Evolutionary conservation across 1,284 basidiomycete genomes (phyloP), one percentile per base, ranked within the genome.

Genomic region (Pholiota adiposa): DNA sequence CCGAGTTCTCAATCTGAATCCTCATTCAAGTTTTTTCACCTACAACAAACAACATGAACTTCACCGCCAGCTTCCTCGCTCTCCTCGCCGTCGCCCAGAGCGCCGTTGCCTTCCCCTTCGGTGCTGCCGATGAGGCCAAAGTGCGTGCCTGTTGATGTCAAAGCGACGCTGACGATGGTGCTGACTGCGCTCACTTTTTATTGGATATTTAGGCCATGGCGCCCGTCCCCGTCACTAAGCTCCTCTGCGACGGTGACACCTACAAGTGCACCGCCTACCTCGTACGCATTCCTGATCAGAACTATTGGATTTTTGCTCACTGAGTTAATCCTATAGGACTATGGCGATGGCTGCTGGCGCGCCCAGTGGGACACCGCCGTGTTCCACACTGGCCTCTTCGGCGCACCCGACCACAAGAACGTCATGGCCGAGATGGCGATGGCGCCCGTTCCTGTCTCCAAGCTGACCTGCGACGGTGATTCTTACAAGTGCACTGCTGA

Each of bases 371-470:
- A 19, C 19, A 54, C 51, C 14, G 54, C 44, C n/a, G 59, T 61
- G 12, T 61, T 61, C 59, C 59, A 61, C 59, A 61, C 51, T 33
- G 48, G 36, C n/a, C 50, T 61, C 25, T 61, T 57, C 33, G 59
- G 56, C 2, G 25, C 18, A 16, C 25, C 51, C 19, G 59, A 61
- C 34, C 59, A 54, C 34, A 54, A 48, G 51, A 51, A 53, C 40
- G 18, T 43, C 25, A 54, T 61, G 33, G 50, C 18, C 4, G 33
- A 18, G 12, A 36, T 51, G 50, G 50, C 53, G 7, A 21, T 46
- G 23, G 52, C 52, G 6, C 58, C 58, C 16, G 52, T 59, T 19
- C 58, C 58, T 4, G 48, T 59, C 6, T 51, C 52, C 52, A 34
- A 44, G 16, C 58, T 59, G 31, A 40, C 34, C 19, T 59, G 53